These are phyloP conservation scores for Novymonas esmeraldas DNA, from an alignment of 208 protist genomes.

Conservation along the genomic window DNA sequence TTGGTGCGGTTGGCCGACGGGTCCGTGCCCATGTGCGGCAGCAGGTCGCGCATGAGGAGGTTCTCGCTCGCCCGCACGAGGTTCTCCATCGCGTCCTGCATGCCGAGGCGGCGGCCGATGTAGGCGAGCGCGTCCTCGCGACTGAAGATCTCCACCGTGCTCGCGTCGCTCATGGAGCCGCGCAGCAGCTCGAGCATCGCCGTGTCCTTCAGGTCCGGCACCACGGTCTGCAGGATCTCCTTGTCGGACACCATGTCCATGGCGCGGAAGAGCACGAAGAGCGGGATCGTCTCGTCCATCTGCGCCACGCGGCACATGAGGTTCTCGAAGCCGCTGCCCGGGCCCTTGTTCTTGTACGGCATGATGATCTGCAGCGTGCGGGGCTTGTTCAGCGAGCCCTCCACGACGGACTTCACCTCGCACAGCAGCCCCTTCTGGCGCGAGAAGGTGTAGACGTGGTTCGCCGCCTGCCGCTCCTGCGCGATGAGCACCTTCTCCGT, in stretches of 20 bases:
- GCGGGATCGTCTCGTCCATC: slow-evolving; percentile 81
- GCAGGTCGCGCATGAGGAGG: slow-evolving; percentile 92
- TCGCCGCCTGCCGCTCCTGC: slow-evolving; percentile 97
- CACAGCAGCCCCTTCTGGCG: slow-evolving; percentile 93
- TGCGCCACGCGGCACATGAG: slow-evolving; percentile 93
- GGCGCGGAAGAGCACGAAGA: slow-evolving; percentile 97
- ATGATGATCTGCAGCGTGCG: slow-evolving; percentile 95
- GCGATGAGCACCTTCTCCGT: slow-evolving; percentile 98
- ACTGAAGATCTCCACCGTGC: slow-evolving; percentile 89
- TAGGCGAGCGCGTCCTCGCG: slow-evolving; percentile 95
- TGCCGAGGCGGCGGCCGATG: slow-evolving; percentile 93
- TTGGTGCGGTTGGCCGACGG: slow-evolving; percentile 92
- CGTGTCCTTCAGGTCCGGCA: slow-evolving; percentile 83
- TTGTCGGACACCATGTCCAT: slow-evolving; percentile 96
- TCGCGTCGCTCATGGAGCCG: slow-evolving; percentile 94
- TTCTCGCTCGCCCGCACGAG: slow-evolving; percentile 93
- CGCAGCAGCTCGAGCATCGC: slow-evolving; percentile 88
- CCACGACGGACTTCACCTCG: slow-evolving; percentile 96
- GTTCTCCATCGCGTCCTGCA: slow-evolving; percentile 80
- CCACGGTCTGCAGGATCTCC: slow-evolving; percentile 95
- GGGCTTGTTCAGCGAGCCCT: slow-evolving; percentile 85
- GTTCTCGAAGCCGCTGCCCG: slow-evolving; percentile 92
- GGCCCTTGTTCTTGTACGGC: slow-evolving; percentile 92
- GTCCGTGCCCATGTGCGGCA: slow-evolving; percentile 89
- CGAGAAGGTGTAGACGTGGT: slow-evolving; percentile 97